A percentile compares a stretch with the other conserved stretches of the same genome.
Conservation (phyloP, 1,139 yeast genomes). For the Candida buenavistaensis region DNA sequence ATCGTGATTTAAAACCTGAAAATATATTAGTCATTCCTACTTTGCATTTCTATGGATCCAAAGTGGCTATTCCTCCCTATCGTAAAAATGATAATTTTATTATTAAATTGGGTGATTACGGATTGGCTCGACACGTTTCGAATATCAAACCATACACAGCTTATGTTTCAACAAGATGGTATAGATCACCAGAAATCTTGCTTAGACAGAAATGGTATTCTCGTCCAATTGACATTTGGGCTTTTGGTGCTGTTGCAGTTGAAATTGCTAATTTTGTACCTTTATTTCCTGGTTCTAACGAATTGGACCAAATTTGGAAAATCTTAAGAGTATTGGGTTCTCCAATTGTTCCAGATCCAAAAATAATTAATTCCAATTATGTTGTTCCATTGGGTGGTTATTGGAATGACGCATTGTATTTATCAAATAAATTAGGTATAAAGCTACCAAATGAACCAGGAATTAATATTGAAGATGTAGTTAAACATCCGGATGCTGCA, state of each 20-base stretch:
- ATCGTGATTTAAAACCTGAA: slow-evolving; percentile 80
- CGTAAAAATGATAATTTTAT: slow-evolving; percentile 51
- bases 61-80: slow-evolving; percentile 38
- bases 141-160: slow-evolving; percentile 63
- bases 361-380: slow-evolving; percentile 13
- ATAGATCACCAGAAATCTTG: slow-evolving; percentile 89
- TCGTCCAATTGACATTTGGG: slow-evolving; percentile 89
- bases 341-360: slow-evolving; percentile 37
- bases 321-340: slow-evolving; percentile 71
- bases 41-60: slow-evolving; percentile 50
- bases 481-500: slow-evolving; percentile 23
- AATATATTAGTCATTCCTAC: slow-evolving; percentile 74
- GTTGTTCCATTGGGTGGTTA: slow-evolving; percentile 59
- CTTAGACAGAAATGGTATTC: slow-evolving; percentile 68
- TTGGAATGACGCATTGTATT: slow-evolving; percentile 59
- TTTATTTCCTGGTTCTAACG: slow-evolving; percentile 79
- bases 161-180: slow-evolving; percentile 95
- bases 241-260: slow-evolving; percentile 82
- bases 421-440: slow-evolving; percentile 55
- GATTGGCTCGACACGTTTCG: slow-evolving; percentile 70
- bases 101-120: slow-evolving; percentile 89
- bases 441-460: slow-evolving; percentile 48
- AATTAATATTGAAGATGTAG: slow-evolving; percentile 23
- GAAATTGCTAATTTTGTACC: slow-evolving; percentile 79
- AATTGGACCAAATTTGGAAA: slow-evolving; percentile 72